Evolutionary conservation across 2,329 filamentous ascomycete species (phyloP), one percentile per base, ranked within the genome.

Genomic region (Cercospora sesami): DNA sequence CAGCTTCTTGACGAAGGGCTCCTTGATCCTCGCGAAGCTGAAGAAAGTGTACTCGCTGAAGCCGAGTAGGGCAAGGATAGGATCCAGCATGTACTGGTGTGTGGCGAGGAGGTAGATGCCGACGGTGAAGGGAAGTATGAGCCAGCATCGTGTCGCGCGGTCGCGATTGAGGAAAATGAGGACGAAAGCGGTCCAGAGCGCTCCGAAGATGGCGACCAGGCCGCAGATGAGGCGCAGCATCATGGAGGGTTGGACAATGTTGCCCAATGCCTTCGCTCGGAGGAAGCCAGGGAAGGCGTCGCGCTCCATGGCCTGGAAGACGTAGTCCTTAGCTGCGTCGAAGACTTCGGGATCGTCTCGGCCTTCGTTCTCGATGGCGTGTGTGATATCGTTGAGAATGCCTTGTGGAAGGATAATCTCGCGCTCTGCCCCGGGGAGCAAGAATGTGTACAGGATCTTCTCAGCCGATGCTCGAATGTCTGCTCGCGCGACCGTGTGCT

Each of bases 261-360:
- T 99, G 68, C 96, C 96, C 26, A 99, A 85, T 2, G 95, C 95
- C 82, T 98, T 98, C 82, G 93, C 92, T 77, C 94, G 88, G 68
- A 99, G 85, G 81, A 99, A 99, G 0, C 94, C 94, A 0, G 96
- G 95, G 78, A 97, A 99, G n/a, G 96, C 95, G 82, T 99, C 95
- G 65, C 96, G 89, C 82, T 99, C 96, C 95, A 99, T 99, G 36
- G 96, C 96, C 81, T 99, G 96, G 80, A 98, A 99, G 70, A 98
- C 95, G 79, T 98, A 99, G 82, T 99, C 95, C 83, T 99, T 99
- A 64, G 95, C 95, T 21, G 92, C 89, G 78, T 98, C 95, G 75
- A 99, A 99, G 12, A 99, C 91, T 79, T 99, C 95, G 0, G 95
- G 95, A 78, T 99, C 95, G 75, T 98, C 95, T 74, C 95, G 89